Conservation (phyloP, 352 stramenopile species). For the Globisporangium perplexum region DNA sequence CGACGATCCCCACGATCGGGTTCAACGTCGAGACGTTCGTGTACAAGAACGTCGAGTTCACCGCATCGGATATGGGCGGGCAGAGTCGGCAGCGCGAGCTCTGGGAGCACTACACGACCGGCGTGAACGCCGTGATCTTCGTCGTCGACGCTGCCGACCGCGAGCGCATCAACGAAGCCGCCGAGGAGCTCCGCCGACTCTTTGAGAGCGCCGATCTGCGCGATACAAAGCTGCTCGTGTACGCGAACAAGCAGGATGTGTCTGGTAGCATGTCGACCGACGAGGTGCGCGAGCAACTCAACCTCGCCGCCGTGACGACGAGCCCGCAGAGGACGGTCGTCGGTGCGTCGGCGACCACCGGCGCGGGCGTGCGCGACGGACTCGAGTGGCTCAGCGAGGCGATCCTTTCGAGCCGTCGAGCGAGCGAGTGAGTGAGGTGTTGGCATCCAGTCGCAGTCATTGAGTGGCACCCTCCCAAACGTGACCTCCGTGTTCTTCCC, state of each 20-base stretch:
- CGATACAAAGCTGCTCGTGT: constrained; percentile 37
- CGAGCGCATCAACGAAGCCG: constrained; percentile 43
- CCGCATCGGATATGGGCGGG: constrained; percentile 79
- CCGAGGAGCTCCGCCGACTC: constrained; percentile 35
- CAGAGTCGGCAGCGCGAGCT: constrained; percentile 36
- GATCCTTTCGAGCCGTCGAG: no score
- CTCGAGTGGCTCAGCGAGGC: constrained; percentile 42
- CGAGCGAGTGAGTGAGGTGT: no score
- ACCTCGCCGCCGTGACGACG: constrained; percentile 26
- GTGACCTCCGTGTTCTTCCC: no score
- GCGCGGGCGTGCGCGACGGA: constrained; percentile 35
- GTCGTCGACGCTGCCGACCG: constrained; percentile 64
- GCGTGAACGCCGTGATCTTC: constrained; percentile 80
- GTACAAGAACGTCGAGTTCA: constrained; percentile 73
- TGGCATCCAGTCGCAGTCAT: no score
- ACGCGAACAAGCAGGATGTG: constrained; percentile 48
- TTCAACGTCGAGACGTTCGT: constrained; percentile 83
- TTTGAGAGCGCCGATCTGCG: constrained; percentile 38
- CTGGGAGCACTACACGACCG: constrained; percentile 64
- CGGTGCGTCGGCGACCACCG: constrained; percentile 21
- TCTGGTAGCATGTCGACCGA: constrained; percentile 20
- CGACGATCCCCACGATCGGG: constrained; percentile 75
- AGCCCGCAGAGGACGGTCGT: constrained; percentile 25
- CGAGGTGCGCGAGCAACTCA: constrained; percentile 22
- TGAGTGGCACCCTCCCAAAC: no score